Evolutionary conservation across 768 basidiomycete species (phyloP).

Genomic region (Hirschioporus abietinus): DNA sequence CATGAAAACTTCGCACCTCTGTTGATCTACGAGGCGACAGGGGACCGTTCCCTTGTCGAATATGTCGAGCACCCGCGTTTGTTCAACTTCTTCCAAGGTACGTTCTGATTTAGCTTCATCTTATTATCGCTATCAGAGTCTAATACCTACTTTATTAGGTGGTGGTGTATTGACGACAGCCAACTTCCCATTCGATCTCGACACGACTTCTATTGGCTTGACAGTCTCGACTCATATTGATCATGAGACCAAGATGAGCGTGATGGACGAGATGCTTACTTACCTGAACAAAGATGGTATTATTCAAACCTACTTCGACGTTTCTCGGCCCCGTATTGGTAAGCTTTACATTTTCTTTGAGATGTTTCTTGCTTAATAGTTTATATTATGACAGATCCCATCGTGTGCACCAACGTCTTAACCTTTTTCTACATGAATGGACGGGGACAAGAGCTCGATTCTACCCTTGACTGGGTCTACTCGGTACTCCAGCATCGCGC

Average conservation of each 20-base stretch:
- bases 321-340: conserved; percentile 38
- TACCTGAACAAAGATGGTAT: conserved; percentile 47
- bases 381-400: conserved; percentile 30
- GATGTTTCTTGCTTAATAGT: neutral
- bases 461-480: conserved; percentile 43
- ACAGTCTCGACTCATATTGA: conserved; percentile 31
- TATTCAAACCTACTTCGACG: conserved; percentile 52
- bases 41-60: conserved; percentile 29
- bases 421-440: conserved; percentile 46
- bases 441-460: conserved; percentile 38
- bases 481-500: conserved; percentile 47
- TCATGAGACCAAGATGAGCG: conserved; percentile 29
- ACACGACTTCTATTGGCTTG: conserved; percentile 52
- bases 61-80: conserved; percentile 30
- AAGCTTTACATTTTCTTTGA: neutral
- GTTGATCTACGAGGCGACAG: conserved; percentile 48
- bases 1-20: conserved; percentile 56
- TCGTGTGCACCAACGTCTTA: conserved; percentile 47
- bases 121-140: conserved; percentile 4
- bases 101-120: conserved; percentile 6
- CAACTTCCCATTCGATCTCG: conserved; percentile 49
- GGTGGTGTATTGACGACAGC: conserved; percentile 40
- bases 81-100: conserved; percentile 55
- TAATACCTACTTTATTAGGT: conserved; percentile 19
- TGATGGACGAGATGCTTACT: conserved; percentile 56